Evolutionary conservation across 208 protist genomes (phyloP).

Genomic region (Acanthamoeba culbertsoni): DNA sequence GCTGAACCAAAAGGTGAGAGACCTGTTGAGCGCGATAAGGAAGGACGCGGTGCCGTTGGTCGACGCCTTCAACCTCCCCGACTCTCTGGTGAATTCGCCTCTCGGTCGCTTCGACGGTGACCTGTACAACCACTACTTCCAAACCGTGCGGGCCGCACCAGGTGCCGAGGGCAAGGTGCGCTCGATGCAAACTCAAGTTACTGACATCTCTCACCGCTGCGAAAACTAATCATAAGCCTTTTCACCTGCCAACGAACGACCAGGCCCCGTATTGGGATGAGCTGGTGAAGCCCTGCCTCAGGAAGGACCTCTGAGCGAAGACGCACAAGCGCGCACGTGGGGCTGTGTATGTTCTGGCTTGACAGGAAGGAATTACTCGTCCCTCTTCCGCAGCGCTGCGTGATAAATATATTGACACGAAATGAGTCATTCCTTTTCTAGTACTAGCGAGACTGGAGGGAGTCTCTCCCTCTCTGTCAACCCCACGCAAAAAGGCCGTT

Average conservation of each 20-base stretch:
- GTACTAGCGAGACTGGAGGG: too few relatives aligned
- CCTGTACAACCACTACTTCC: slow-evolving; percentile 41
- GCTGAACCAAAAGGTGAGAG: background rate
- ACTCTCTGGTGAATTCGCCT: slow-evolving; percentile 46
- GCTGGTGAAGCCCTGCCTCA: slow-evolving; percentile 58
- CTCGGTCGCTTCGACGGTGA: slow-evolving; percentile 50
- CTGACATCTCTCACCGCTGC: background rate
- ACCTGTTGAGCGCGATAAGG: slow-evolving; percentile 25
- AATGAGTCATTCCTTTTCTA: too few relatives aligned
- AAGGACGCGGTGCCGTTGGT: slow-evolving; percentile 35
- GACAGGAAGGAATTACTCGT: too few relatives aligned
- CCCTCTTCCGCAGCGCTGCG: too few relatives aligned
- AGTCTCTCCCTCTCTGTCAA: too few relatives aligned
- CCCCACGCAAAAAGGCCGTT: too few relatives aligned
- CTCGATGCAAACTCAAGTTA: background rate
- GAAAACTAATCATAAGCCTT: background rate
- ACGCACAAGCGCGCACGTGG: background rate
- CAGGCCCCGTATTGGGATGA: slow-evolving; percentile 61
- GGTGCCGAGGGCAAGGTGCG: background rate
- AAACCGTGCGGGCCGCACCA: background rate
- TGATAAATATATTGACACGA: too few relatives aligned
- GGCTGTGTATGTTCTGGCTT: too few relatives aligned
- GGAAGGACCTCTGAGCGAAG: slow-evolving; percentile 9
- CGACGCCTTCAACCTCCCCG: slow-evolving; percentile 48
- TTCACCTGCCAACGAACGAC: background rate